phyloP scores from a whole-genome alignment of 73 alveolate genomes.

The Durusdinium trenchii region DNA sequence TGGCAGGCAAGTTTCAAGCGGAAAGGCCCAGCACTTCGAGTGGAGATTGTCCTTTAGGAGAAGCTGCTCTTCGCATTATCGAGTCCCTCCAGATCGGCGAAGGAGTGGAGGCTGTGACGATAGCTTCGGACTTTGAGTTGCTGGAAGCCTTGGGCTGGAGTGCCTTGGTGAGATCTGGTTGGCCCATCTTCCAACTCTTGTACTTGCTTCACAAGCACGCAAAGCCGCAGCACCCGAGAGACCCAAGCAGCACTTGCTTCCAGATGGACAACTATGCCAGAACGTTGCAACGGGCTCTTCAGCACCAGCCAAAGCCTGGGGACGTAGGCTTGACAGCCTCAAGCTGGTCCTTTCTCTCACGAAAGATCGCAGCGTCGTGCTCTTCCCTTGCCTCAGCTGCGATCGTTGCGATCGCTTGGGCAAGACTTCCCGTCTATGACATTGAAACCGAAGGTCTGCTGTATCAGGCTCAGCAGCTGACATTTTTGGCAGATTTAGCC shows the following conservation, averaged over 20 bases:
- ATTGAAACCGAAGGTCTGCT: constrained; percentile 58
- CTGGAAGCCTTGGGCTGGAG: constrained; percentile 56
- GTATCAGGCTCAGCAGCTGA: constrained; percentile 8
- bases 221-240: neutral
- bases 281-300: constrained; percentile 7
- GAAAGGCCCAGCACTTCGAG: neutral
- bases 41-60: constrained; percentile 46
- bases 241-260: neutral
- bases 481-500: neutral
- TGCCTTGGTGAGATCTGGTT: constrained; percentile 51
- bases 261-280: constrained; percentile 33
- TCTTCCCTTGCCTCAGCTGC: constrained; percentile 69
- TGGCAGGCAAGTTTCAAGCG: constrained; percentile 15
- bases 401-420: constrained; percentile 71
- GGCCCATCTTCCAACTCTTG: constrained; percentile 89
- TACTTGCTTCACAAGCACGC: constrained; percentile 62
- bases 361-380: constrained; percentile 2
- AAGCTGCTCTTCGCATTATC: constrained; percentile 35
- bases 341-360: constrained; percentile 32
- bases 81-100: neutral
- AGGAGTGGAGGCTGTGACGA: neutral
- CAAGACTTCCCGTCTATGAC: constrained; percentile 71
- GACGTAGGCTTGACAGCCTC: constrained; percentile 58
- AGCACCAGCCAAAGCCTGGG: constrained; percentile 40
- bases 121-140: constrained; percentile 17